Conservation (phyloP, 2,329 filamentous ascomycete genomes). For the Lithohypha guttulata region DNA sequence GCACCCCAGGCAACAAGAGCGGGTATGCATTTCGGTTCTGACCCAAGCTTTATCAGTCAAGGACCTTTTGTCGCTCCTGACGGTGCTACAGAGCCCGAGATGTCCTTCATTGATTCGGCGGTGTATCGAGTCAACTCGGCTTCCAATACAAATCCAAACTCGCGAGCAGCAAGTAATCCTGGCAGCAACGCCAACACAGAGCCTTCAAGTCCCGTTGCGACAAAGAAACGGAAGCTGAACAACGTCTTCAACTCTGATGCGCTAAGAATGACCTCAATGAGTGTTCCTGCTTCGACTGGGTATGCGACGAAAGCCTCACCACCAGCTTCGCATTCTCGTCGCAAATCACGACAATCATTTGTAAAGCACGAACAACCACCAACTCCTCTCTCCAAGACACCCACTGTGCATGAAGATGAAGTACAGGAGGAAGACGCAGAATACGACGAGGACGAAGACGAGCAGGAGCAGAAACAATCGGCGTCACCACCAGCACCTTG, state of each 20-base stretch:
- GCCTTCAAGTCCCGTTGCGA: constrained; percentile 19
- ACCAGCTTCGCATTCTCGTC: neutral
- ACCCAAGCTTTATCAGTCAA: constrained; percentile 17
- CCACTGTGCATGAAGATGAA: constrained; percentile 12
- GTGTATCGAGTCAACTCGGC: constrained; percentile 15
- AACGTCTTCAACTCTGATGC: constrained; percentile 17
- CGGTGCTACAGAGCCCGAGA: constrained; percentile 16
- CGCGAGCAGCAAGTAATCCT: too few relatives aligned
- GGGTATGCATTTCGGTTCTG: constrained; percentile 17
- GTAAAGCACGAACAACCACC: constrained; percentile 17
- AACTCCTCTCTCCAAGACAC: constrained; percentile 15
- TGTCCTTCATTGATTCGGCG: constrained; percentile 12
- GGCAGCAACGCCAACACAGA: constrained; percentile 19
- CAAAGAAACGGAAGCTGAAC: constrained; percentile 20
- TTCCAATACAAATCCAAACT: constrained; percentile 9
- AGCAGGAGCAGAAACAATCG: constrained; percentile 8
- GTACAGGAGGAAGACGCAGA: constrained; percentile 14
- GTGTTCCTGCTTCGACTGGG: neutral
- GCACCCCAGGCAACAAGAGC: constrained; percentile 1
- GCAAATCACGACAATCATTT: constrained; percentile 5
- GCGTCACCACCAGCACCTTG: constrained; percentile 16
- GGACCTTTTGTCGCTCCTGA: constrained; percentile 20
- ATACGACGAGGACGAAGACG: constrained; percentile 16
- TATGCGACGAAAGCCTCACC: neutral
- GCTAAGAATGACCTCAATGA: constrained; percentile 6